phyloP scores from a whole-genome alignment of 352 stramenopile genomes.

The Nothophytophthora sp. region DNA sequence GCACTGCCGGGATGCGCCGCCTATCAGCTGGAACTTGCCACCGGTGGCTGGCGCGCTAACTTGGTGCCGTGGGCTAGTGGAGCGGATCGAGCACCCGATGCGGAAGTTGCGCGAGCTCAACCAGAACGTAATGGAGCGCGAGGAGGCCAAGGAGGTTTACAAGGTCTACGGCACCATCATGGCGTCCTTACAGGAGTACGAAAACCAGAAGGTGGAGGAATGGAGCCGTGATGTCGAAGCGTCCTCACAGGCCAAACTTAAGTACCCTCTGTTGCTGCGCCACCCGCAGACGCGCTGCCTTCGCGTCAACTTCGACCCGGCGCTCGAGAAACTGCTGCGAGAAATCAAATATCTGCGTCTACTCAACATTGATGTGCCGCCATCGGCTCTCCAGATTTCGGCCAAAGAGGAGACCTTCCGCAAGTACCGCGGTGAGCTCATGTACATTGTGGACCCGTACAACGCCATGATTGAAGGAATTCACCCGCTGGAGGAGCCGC shows the following conservation, averaged over 20 bases:
- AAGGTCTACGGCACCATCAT: constrained; percentile 97
- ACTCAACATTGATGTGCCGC: constrained; percentile 94
- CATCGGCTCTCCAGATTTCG: constrained; percentile 95
- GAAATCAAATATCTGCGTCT: constrained; percentile 99
- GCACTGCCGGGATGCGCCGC: constrained; percentile 90
- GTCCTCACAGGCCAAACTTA: constrained; percentile 95
- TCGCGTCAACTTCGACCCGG: constrained; percentile 97
- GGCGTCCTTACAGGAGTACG: constrained; percentile 96
- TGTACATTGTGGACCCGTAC: constrained; percentile 98
- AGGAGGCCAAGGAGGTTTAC: constrained; percentile 98
- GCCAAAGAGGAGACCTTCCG: constrained; percentile 95
- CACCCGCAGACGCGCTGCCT: constrained; percentile 91
- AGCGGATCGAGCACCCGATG: constrained; percentile 97
- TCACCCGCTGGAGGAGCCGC: constrained; percentile 96
- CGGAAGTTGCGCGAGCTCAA: constrained; percentile 96
- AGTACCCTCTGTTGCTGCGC: constrained; percentile 92
- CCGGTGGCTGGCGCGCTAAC: constrained; percentile 95
- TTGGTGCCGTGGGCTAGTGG: constrained; percentile 96
- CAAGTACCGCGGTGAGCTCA: constrained; percentile 95
- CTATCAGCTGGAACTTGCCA: constrained; percentile 95
- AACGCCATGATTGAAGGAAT: constrained; percentile 97
- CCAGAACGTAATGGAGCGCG: constrained; percentile 96
- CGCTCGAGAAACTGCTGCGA: constrained; percentile 95
- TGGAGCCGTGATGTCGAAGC: constrained; percentile 96
- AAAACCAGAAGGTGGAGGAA: constrained; percentile 97